Percentiles rank a stretch among this genome's conserved stretches.
Evolutionary conservation across 148 eudicot species (phyloP).

Genomic region (Simmondsia chinensis): DNA sequence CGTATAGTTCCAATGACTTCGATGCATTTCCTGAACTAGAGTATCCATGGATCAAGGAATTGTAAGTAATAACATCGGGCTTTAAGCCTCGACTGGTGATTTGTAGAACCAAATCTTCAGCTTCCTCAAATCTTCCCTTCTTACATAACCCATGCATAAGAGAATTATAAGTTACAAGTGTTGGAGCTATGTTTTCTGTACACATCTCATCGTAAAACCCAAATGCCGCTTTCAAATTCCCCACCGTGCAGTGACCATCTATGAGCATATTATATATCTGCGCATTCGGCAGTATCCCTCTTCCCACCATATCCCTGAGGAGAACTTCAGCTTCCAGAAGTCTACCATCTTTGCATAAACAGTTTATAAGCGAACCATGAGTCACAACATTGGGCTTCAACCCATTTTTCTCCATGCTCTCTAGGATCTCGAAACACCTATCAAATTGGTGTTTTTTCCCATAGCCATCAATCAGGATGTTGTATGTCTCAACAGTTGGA

Average conservation of each 20-base stretch:
- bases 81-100: constrained; percentile 40
- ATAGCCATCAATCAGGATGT: constrained; percentile 60
- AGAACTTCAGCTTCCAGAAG: constrained; percentile 65
- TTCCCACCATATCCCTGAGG: constrained; percentile 51
- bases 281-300: constrained; percentile 52
- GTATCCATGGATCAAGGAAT: constrained; percentile 54
- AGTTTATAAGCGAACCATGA: constrained; percentile 70
- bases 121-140: constrained; percentile 56
- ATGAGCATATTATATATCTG: constrained; percentile 70
- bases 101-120: constrained; percentile 42
- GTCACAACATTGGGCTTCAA: constrained; percentile 52
- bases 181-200: constrained; percentile 38
- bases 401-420: constrained; percentile 51
- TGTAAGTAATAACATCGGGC: constrained; percentile 68
- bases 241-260: constrained; percentile 50
- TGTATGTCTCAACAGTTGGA: constrained; percentile 56
- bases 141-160: constrained; percentile 64
- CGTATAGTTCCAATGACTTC: constrained; percentile 54
- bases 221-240: constrained; percentile 43
- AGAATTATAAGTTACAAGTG: constrained; percentile 65
- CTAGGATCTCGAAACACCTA: constrained; percentile 58
- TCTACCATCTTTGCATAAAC: constrained; percentile 63
- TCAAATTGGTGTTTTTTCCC: constrained; percentile 48
- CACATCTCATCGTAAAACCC: constrained; percentile 51
- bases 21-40: constrained; percentile 26